Percentiles rank a stretch among this genome's conserved stretches.
phyloP scores from a whole-genome alignment of 371 early-diverging fungal species.

The Actinomucor elegans region DNA sequence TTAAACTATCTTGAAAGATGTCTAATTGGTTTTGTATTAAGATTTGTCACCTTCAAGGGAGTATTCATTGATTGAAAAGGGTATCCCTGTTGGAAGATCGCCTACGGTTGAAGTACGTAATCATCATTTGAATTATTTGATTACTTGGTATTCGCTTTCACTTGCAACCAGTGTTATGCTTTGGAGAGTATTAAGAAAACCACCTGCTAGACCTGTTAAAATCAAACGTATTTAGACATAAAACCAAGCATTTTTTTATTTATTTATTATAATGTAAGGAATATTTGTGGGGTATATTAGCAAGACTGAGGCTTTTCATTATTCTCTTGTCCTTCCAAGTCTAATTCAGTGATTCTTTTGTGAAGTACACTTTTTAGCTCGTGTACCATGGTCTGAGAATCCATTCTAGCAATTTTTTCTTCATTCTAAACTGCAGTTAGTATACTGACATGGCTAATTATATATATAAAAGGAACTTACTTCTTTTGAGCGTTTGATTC shows the following conservation, averaged over 20 bases:
- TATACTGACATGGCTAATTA: no score
- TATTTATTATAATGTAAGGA: no score
- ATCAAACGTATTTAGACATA: conserved; percentile 25
- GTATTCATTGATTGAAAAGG: conserved; percentile 52
- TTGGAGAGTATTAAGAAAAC: conserved; percentile 50
- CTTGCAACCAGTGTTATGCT: conserved; percentile 70
- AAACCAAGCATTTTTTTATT: no score
- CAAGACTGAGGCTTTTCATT: neutral
- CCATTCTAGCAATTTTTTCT: conserved; percentile 27
- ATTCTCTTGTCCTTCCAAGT: conserved; percentile 13
- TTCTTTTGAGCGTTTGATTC: conserved; percentile 49
- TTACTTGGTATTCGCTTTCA: conserved; percentile 85
- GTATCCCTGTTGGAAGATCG: conserved; percentile 74
- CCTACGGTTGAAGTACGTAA: conserved; percentile 78
- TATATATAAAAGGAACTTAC: conserved; percentile 17
- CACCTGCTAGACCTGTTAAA: conserved; percentile 37
- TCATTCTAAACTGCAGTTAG: conserved; percentile 20
- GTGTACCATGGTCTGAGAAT: conserved; percentile 59
- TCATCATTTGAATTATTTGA: conserved; percentile 82
- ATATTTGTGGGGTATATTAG: no score
- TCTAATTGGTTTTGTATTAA: conserved; percentile 4
- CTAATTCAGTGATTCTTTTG: conserved; percentile 42
- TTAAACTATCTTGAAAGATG: no score
- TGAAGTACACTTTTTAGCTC: conserved; percentile 65
- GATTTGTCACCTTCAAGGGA: conserved; percentile 40